Base-by-base conservation (phyloP, 1,139 yeast species). In the Blastobotrys raffinosifermentans region DNA sequence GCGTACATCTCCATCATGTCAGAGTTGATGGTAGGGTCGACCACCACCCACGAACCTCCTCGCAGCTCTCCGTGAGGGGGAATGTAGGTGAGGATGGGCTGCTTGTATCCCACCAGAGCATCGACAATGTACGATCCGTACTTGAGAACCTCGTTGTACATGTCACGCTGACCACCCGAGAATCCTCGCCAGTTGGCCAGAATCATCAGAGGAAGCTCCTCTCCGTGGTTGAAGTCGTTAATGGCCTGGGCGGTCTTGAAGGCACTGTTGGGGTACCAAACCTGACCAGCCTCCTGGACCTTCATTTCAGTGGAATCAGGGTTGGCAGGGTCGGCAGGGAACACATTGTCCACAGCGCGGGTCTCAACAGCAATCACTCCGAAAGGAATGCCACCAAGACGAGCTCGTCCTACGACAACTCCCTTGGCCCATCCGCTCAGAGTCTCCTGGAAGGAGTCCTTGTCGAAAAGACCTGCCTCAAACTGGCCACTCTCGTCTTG, bases 41-140 rank as follows among this genome's bases (percentile, higher is more conserved):
- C 96, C 50, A 91, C 98, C 42, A 93, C 98, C 98, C 98, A 91
- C 20, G 98, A 91, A 62, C 98, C 98, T 72, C 98, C 98, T 75
- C 98, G 85, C 54, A 93, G 76, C 66, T 91, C 98, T 62, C 97
- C 97, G 54, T 83, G 77, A 45, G 98, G 98, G 40, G 98, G 98
- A 61, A 91, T 91, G 65, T 91, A 91, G 22, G 93, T 86, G 69
- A 91, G 80, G 49, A 91, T 83, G 44, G 98, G 98, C 66, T 89
- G 98, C 63, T 86, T 86, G 75, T 81, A 91, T 55, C 80, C 96
- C 53, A 87, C 95, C 48, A 91, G 73, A 9, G 98, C 96, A 62
- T 91, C 98, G 48, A 91, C 98, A 66, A 91, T 91, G 64, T 73
- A 87, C 3, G 97, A 80, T 60, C 98, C 98, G 60, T 85, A 91